phyloP scores from a whole-genome alignment of 1,284 basidiomycete species.

The Ganoderma sinense region DNA sequence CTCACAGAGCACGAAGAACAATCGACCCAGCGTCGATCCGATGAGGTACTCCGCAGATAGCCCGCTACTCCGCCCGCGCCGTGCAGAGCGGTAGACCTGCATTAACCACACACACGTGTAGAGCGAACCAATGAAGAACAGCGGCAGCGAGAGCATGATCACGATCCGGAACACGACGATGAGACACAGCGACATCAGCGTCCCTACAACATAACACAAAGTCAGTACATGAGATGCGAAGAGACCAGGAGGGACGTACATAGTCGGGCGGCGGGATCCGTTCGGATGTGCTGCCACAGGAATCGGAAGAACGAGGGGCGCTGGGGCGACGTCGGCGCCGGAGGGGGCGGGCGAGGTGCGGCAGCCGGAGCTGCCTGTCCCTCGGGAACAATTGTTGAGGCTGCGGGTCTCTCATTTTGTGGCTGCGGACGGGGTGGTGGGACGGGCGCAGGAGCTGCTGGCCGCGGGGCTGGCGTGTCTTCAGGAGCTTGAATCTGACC shows the following conservation, averaged over 20 bases:
- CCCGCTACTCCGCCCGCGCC: conserved; percentile 74
- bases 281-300: conserved; percentile 63
- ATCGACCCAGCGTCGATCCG: conserved; percentile 76
- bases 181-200: conserved; percentile 70
- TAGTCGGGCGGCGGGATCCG: conserved; percentile 74
- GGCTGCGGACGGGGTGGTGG: conserved; percentile 21
- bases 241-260: conserved; percentile 54
- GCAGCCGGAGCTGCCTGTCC: conserved; percentile 32
- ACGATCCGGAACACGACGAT: conserved; percentile 78
- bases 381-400: conserved; percentile 4
- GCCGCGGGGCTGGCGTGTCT: conserved; percentile 47
- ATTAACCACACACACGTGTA: conserved; percentile 86
- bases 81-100: conserved; percentile 82
- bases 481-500: conserved; percentile 87
- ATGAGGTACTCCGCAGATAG: conserved; percentile 78
- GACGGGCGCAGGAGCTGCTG: conserved; percentile 36
- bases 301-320: conserved; percentile 51
- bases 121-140: conserved; percentile 74
- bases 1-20: conserved; percentile 82
- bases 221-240: background rate
- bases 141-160: conserved; percentile 72
- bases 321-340: conserved; percentile 32
- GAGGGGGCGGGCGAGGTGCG: conserved; percentile 35
- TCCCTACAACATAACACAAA: conserved; percentile 54
- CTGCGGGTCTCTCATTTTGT: conserved; percentile 8